Percentiles rank a stretch among this genome's conserved stretches.
Conservation (phyloP, 75 land plant species). For the Cunninghamia lanceolata region DNA sequence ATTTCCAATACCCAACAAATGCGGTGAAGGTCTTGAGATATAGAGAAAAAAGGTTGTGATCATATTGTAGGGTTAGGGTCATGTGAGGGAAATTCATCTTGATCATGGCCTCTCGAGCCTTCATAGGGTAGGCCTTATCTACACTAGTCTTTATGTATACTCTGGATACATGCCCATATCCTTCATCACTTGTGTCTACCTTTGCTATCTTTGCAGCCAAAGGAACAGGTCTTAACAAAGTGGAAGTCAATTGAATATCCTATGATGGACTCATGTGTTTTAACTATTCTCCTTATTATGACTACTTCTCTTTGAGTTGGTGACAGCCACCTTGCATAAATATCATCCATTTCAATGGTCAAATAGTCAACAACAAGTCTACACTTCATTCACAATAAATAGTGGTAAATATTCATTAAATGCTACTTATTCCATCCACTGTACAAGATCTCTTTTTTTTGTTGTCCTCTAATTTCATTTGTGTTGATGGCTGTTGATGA, state of each 20-base stretch:
- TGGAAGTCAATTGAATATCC: constrained; percentile 23
- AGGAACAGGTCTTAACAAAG: constrained; percentile 23
- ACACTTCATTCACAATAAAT: too few species aligned
- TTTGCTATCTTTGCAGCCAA: neutral
- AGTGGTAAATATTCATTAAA: too few species aligned
- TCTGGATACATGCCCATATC: constrained; percentile 15
- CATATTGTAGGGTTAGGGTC: constrained; percentile 11
- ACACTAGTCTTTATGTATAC: constrained; percentile 25
- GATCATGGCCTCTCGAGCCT: constrained; percentile 12
- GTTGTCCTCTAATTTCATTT: too few species aligned
- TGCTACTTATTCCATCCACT: too few species aligned
- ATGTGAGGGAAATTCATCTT: constrained; percentile 11
- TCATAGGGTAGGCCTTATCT: constrained; percentile 13
- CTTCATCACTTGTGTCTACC: neutral
- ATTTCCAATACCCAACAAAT: constrained; percentile 9
- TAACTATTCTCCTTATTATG: too few species aligned
- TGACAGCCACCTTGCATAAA: too few species aligned
- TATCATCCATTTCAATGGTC: too few species aligned
- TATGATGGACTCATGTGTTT: too few species aligned
- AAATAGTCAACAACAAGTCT: too few species aligned
- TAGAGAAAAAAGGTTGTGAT: constrained; percentile 35
- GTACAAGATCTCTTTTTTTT: too few species aligned
- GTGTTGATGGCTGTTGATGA: too few species aligned
- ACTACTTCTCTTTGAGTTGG: too few species aligned
- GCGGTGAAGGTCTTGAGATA: constrained; percentile 10